Conservation (phyloP, 371 early-diverging fungal species). For the Haplosporangium sp. region DNA sequence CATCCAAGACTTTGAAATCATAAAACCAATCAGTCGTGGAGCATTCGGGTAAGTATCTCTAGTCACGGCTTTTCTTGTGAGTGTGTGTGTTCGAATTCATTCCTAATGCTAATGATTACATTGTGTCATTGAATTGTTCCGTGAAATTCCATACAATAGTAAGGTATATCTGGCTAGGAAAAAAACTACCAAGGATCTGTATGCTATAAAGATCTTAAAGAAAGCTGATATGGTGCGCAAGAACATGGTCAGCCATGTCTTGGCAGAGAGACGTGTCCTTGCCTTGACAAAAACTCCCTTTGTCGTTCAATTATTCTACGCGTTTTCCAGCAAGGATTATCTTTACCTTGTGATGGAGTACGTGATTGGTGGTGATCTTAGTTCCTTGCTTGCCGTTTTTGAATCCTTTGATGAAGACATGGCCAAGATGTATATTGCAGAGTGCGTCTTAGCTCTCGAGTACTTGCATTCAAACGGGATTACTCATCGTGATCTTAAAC, state of each 20-base stretch:
- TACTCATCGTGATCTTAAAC: conserved; percentile 87
- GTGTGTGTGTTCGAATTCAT: too few species aligned
- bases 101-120: not conserved
- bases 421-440: conserved; percentile 91
- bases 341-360: conserved; percentile 98
- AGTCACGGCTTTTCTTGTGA: not conserved
- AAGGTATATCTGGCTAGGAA: conserved; percentile 88
- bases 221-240: conserved; percentile 93
- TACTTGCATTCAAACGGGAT: conserved; percentile 88
- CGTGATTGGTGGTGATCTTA: conserved; percentile 96
- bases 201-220: conserved; percentile 93
- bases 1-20: conserved; percentile 87
- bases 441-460: conserved; percentile 89
- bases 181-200: conserved; percentile 85
- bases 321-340: conserved; percentile 91
- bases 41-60: conserved; percentile 76
- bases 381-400: conserved; percentile 81
- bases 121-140: not conserved
- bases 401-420: conserved; percentile 86
- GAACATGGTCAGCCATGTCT: conserved; percentile 94
- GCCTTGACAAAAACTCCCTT: conserved; percentile 87
- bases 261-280: conserved; percentile 91
- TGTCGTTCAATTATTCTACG: conserved; percentile 91
- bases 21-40: conserved; percentile 90
- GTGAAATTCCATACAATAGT: conserved; percentile 2